These are phyloP conservation scores for Syzygium grande DNA, from an alignment of 345 rosid species.

Conservation along the genomic window DNA sequence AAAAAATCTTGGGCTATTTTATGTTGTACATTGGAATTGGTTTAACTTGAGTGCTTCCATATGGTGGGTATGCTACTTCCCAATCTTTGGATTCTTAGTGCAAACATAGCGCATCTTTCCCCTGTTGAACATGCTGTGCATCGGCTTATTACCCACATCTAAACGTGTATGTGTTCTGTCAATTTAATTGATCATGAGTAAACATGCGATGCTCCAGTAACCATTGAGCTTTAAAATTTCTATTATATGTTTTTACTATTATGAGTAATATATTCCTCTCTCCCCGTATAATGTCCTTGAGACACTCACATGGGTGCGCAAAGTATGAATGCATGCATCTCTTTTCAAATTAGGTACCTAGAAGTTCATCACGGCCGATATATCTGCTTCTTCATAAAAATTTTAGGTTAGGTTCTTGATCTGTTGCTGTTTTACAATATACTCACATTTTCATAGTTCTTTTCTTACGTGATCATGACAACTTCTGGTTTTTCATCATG, in stretches of 20 bases:
- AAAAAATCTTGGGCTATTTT: not conserved
- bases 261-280: not conserved
- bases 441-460: not conserved
- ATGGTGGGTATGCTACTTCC: not conserved
- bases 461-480: not conserved
- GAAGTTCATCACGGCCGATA: not conserved
- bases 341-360: not conserved
- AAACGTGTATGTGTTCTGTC: not conserved
- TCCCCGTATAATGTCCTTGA: not conserved
- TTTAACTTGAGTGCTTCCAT: not conserved
- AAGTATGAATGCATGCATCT: not conserved
- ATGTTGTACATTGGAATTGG: not conserved
- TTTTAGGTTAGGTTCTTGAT: not conserved
- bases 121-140: not conserved
- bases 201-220: not conserved
- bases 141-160: not conserved
- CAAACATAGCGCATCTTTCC: not conserved
- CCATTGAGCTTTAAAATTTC: not conserved
- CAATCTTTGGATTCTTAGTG: not conserved
- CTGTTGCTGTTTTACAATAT: not conserved
- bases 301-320: not conserved
- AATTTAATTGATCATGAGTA: not conserved
- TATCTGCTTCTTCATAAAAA: not conserved
- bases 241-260: not conserved
- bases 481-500: not conserved